Evolutionary conservation across 2,329 filamentous ascomycete species (phyloP).

Genomic region (Colletotrichum limetticola): DNA sequence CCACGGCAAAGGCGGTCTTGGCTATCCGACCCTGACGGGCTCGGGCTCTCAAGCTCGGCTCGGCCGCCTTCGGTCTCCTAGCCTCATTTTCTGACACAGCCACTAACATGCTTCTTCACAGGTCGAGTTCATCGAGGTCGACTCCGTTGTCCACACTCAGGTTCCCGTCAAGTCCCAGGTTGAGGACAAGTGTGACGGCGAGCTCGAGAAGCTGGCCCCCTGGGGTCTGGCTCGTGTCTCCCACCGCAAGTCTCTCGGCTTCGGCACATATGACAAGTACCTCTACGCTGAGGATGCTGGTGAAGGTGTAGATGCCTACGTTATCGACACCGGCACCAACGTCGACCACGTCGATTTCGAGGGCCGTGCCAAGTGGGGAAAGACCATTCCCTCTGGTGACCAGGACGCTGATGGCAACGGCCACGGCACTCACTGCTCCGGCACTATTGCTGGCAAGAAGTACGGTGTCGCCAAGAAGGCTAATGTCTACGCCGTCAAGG

Average conservation of each 20-base stretch:
- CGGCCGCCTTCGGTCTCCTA: neutral
- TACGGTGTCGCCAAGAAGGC: conserved; percentile 99
- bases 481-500: conserved; percentile 96
- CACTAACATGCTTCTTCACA: conserved; percentile 51
- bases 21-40: neutral
- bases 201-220: conserved; percentile 91
- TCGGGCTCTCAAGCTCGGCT: neutral
- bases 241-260: conserved; percentile 86
- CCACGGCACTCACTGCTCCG: conserved; percentile 99
- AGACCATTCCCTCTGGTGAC: conserved; percentile 90
- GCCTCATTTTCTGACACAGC: neutral
- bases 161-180: conserved; percentile 51
- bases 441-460: conserved; percentile 97
- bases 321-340: conserved; percentile 98
- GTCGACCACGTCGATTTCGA: conserved; percentile 95
- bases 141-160: conserved; percentile 91
- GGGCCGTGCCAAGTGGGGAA: conserved; percentile 94
- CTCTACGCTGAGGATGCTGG: conserved; percentile 89
- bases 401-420: conserved; percentile 94
- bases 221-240: conserved; percentile 99
- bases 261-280: conserved; percentile 98
- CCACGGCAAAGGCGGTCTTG: neutral
- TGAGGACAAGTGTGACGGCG: conserved; percentile 59
- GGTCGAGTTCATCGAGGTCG: conserved; percentile 97
- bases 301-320: conserved; percentile 98